A percentile compares a stretch with the other conserved stretches of the same genome.
Evolutionary conservation across 495 filamentous ascomycete genomes (phyloP).

Genomic region (Penicillium soppii): DNA sequence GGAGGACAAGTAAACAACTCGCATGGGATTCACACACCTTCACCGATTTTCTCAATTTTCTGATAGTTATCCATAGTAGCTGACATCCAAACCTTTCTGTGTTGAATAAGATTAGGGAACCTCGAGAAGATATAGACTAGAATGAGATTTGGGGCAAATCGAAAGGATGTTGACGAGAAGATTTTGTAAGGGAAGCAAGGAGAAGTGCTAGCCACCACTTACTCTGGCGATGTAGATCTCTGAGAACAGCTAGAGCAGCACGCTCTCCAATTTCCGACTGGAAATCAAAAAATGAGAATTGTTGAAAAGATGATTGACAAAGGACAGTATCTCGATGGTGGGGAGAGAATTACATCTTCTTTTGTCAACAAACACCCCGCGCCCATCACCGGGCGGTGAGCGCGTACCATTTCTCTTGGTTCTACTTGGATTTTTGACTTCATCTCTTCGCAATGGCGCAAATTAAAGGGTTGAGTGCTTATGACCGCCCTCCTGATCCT

Average conservation of each 20-base stretch:
- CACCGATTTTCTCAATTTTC: slow-evolving; percentile 99
- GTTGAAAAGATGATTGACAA: slow-evolving; percentile 32
- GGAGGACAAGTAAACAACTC: slow-evolving; percentile 1
- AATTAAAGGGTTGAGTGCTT: slow-evolving; percentile 59
- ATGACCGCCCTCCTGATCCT: slow-evolving; percentile 65
- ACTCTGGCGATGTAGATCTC: slow-evolving; percentile 1
- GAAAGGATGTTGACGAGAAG: slow-evolving; percentile 15
- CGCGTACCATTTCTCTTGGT: slow-evolving; percentile 16
- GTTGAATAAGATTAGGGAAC: slow-evolving; percentile 7
- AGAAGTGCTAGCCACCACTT: background rate
- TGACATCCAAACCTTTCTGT: slow-evolving; percentile 2
- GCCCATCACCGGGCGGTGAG: slow-evolving; percentile 34
- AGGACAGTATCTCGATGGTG: slow-evolving; percentile 16
- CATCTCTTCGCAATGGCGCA: slow-evolving; percentile 30
- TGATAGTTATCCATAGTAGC: slow-evolving; percentile 94
- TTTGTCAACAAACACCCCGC: slow-evolving; percentile 35
- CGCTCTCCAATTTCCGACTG: background rate
- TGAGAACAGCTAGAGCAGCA: slow-evolving; percentile 5
- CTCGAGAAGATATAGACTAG: background rate
- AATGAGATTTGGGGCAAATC: slow-evolving; percentile 7
- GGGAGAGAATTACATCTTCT: slow-evolving; percentile 26
- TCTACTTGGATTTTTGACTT: background rate
- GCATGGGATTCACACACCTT: slow-evolving; percentile 59
- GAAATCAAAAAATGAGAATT: background rate
- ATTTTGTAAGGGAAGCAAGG: slow-evolving; percentile 18